phyloP scores from a whole-genome alignment of 192 early-diverging fungal genomes.

The Obelidium mucronatum region DNA sequence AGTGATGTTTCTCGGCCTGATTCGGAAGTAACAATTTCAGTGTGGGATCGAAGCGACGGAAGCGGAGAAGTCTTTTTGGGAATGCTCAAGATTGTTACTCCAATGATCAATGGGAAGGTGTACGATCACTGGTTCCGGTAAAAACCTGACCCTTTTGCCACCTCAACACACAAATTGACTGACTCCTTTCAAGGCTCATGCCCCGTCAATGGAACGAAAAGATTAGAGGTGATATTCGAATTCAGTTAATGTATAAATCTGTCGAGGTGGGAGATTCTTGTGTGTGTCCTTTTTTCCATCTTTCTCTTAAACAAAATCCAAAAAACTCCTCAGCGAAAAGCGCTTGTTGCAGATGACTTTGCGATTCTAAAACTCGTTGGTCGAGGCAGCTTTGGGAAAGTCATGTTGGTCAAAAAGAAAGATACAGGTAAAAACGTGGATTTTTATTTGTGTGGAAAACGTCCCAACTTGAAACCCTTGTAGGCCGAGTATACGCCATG shows the following conservation, averaged over 20 bases:
- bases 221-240: conserved; percentile 58
- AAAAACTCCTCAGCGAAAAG: conserved; percentile 35
- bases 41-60: conserved; percentile 52
- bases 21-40: conserved; percentile 57
- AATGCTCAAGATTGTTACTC: conserved; percentile 54
- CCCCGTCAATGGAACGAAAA: conserved; percentile 52
- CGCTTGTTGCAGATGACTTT: conserved; percentile 66
- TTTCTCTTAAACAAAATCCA: neutral
- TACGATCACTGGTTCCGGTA: conserved; percentile 63
- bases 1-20: conserved; percentile 58
- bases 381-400: conserved; percentile 83
- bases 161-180: neutral
- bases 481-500: conserved; percentile 81
- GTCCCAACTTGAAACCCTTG: neutral
- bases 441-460: neutral
- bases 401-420: conserved; percentile 79
- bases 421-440: conserved; percentile 60
- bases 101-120: conserved; percentile 55
- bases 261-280: conserved; percentile 38
- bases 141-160: neutral
- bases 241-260: conserved; percentile 58
- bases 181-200: conserved; percentile 34
- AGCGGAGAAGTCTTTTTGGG: conserved; percentile 55
- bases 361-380: conserved; percentile 78
- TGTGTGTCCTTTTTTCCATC: neutral